These are phyloP conservation scores for Vickermania ingenoplastis DNA, from an alignment of 208 protist species.

Conservation along the genomic window DNA sequence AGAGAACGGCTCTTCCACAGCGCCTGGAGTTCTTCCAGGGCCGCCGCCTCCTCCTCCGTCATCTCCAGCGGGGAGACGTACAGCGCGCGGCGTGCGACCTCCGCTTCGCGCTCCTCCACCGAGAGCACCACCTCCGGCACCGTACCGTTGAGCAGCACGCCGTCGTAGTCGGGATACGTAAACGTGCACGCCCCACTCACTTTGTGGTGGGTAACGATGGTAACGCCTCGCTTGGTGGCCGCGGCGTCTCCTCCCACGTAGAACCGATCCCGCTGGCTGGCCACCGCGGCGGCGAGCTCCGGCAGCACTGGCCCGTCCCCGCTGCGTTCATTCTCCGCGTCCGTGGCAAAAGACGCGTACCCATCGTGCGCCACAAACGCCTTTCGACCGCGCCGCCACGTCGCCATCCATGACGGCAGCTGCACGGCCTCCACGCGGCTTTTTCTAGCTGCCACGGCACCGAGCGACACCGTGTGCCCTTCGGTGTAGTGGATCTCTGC, in stretches of 20 bases:
- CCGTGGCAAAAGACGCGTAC: constrained; percentile 44
- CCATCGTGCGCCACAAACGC: constrained; percentile 32
- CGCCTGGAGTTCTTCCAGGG: constrained; percentile 75
- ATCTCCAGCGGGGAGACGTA: constrained; percentile 55
- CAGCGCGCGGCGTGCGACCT: constrained; percentile 25
- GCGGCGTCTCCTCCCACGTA: constrained; percentile 8
- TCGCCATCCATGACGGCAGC: constrained; percentile 32
- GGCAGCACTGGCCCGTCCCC: constrained; percentile 50
- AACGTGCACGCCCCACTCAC: constrained; percentile 50
- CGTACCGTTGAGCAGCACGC: constrained; percentile 67
- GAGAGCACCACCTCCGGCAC: constrained; percentile 66
- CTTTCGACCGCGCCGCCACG: constrained; percentile 49
- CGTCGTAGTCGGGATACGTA: constrained; percentile 81
- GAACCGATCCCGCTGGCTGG: neutral
- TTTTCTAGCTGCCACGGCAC: constrained; percentile 34
- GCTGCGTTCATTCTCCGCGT: constrained; percentile 51
- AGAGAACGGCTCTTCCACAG: constrained; percentile 57
- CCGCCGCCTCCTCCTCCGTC: constrained; percentile 52
- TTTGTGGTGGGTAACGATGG: constrained; percentile 83
- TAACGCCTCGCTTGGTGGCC: constrained; percentile 27
- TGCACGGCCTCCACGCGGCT: constrained; percentile 57
- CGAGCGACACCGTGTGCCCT: constrained; percentile 48
- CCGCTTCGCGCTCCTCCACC: constrained; percentile 44
- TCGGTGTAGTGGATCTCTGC: constrained; percentile 60
- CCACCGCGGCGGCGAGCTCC: constrained; percentile 12